Percentiles rank a stretch among this genome's conserved stretches.
Evolutionary conservation across 176 grass and related monocot genomes (phyloP).

Genomic region (Ensete ventricosum): DNA sequence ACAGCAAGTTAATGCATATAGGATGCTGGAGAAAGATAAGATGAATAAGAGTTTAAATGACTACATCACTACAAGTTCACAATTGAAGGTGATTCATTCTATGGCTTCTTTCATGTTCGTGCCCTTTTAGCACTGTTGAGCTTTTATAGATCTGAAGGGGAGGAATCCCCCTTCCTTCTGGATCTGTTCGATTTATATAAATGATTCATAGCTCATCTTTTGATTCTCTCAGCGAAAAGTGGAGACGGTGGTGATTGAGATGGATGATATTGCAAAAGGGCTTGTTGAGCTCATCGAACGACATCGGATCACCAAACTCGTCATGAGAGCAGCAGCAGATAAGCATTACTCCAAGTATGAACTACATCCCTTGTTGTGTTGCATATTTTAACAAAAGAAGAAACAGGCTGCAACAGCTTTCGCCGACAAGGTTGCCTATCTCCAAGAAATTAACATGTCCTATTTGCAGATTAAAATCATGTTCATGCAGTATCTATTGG

Average conservation of each 20-base stretch:
- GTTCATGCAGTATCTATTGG: too few species aligned
- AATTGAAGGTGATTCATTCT: slow-evolving; percentile 39
- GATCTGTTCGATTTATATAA: background rate
- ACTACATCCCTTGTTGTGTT: background rate
- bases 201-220: background rate
- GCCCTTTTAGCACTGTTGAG: background rate
- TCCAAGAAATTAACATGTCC: too few species aligned
- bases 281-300: slow-evolving; percentile 47
- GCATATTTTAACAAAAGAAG: background rate
- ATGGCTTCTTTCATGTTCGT: background rate
- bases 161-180: background rate
- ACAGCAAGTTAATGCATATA: slow-evolving; percentile 35
- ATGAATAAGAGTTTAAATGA: slow-evolving; percentile 36
- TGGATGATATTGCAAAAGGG: slow-evolving; percentile 31
- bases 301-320: slow-evolving; percentile 47
- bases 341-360: slow-evolving; percentile 47
- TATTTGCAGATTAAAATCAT: too few species aligned
- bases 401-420: background rate
- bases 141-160: background rate
- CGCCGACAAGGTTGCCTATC: too few species aligned
- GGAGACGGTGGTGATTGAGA: slow-evolving; percentile 43
- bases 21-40: slow-evolving; percentile 33
- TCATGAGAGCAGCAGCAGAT: slow-evolving; percentile 76
- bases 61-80: slow-evolving; percentile 44
- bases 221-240: slow-evolving; percentile 43